These are phyloP conservation scores for Epichloe brachyelytri DNA, from an alignment of 2,329 filamentous ascomycete genomes.

Conservation along the genomic window DNA sequence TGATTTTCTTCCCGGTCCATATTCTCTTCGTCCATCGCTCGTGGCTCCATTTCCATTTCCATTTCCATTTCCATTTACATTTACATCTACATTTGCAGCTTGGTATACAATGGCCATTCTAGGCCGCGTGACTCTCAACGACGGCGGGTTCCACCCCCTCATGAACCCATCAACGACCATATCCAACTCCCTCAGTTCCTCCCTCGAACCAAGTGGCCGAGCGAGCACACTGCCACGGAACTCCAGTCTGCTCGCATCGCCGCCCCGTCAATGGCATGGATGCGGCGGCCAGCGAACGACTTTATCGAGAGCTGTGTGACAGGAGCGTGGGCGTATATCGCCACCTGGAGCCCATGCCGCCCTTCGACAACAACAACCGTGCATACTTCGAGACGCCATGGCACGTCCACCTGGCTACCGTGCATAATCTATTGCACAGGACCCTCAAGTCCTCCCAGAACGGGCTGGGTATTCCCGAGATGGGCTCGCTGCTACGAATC, in stretches of 20 bases:
- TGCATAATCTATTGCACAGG: slow-evolving; percentile 7
- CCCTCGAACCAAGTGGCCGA: slow-evolving; percentile 8
- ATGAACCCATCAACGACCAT: slow-evolving; percentile 5
- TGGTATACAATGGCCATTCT: background rate
- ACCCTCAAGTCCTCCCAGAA: background rate
- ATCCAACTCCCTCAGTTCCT: slow-evolving; percentile 11
- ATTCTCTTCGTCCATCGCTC: too few species aligned
- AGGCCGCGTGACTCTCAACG: slow-evolving; percentile 3
- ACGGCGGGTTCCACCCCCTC: background rate
- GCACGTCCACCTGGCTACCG: slow-evolving; percentile 7
- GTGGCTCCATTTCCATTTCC: too few species aligned
- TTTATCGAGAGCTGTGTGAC: background rate
- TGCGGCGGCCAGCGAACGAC: background rate
- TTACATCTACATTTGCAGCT: background rate
- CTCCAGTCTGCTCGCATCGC: background rate
- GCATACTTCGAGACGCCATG: slow-evolving; percentile 5
- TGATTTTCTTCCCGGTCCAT: too few species aligned
- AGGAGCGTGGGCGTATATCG: slow-evolving; percentile 2
- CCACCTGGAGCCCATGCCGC: slow-evolving; percentile 8
- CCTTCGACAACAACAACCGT: slow-evolving; percentile 5
- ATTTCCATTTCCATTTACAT: background rate
- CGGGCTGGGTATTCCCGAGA: background rate
- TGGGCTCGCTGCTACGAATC: slow-evolving; percentile 7
- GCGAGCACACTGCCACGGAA: background rate
- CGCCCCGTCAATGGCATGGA: background rate